Base-by-base conservation (phyloP, 129 eudicot genomes). In the Silybum marianum region DNA sequence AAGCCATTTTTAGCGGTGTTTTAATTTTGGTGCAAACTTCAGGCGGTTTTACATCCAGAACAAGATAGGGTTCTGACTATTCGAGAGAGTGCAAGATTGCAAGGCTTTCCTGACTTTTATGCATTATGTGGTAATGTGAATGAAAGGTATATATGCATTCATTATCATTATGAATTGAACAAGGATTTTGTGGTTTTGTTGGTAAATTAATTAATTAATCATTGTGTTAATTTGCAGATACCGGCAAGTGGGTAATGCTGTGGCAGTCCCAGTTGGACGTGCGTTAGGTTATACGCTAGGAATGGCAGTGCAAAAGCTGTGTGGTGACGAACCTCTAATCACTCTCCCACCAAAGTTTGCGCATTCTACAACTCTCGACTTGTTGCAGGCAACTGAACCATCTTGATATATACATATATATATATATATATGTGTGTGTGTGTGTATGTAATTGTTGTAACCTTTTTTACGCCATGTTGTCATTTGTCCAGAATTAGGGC, bases 161-260 rank as follows among this genome's bases (percentile, higher is more conserved):
- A 4, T 42, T 60, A 36, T 30, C 11, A 36, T 44, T 28, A 3
- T 48, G 19, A 40, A 40, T 13, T 48, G 19, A 40, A 40, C 13
- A 40, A 40, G 48, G 48, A 40, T 40, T 9, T 40, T 40, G 63
- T 10, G 19, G 16, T 51, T 51, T 51, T 18, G 8, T 54, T 54
- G 23, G 9, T 54, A 54, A 54, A 16, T 54, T 38, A 46, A 16
- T 54, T 36, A 44, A 16, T 51, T 54, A 14, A 18, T 54, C 16
- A 54, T 54, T 54, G 63, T 18, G 63, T 73, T 54, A 18, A 54
- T 54, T 42, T 24, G 74, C 75, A 91, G 93, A 77, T 91, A 85
- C 87, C 65, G 87, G 40, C 93, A 91, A 77, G 91, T 91, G 84
- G 96, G 96, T 66, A 91, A 89, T 79, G 93, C 93, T 5, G 96